Evolutionary conservation across 352 stramenopile genomes (phyloP), one percentile per base, ranked within the genome.

Genomic region (Globisporangium solare): DNA sequence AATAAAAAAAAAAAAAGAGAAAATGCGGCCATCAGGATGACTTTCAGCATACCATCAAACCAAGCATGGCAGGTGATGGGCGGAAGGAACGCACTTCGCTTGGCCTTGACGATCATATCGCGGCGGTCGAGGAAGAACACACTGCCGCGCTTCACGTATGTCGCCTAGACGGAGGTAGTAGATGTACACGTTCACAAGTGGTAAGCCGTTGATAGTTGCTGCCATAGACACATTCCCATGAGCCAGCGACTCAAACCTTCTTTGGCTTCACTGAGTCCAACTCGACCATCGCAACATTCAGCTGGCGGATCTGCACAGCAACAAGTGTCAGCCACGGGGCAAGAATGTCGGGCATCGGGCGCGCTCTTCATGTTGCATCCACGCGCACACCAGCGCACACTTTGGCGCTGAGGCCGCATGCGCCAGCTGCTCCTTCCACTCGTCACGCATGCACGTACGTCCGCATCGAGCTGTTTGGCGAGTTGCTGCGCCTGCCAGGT

Each of bases 61-160:
- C 1, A 42, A 54, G 32, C 41, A 21, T 13, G 18, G 24, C 11
- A 47, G n/a, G 5, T 7, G 17, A 13, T 52, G 2, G 22, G 27
- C n/a, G n/a, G n/a, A n/a, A n/a, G n/a, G n/a, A n/a, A 61, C 67
- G 49, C 65, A 90, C 83, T 70, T 51, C 73, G 66, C 69, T 93
- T 93, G 3, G 63, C 57, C 50, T 87, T 86, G 51, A 88, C 63
- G 49, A 89, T 85, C n/a, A 57, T 56, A 57, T 94, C 78, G 52
- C 74, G 61, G 27, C 71, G 73, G 21, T 89, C 76, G 14, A 94
- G 54, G 46, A 94, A 94, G 50, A 88, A 89, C 40, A 91, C 72
- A 20, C 83, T 89, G 27, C 76, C 74, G 22, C 70, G 70, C 68
- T 88, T 86, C 13, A 82, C 69, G 53, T 82, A 94, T 5, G 84